These are phyloP conservation scores for Xylariaceae sp. DNA, from an alignment of 2,329 filamentous ascomycete genomes.

Conservation along the genomic window DNA sequence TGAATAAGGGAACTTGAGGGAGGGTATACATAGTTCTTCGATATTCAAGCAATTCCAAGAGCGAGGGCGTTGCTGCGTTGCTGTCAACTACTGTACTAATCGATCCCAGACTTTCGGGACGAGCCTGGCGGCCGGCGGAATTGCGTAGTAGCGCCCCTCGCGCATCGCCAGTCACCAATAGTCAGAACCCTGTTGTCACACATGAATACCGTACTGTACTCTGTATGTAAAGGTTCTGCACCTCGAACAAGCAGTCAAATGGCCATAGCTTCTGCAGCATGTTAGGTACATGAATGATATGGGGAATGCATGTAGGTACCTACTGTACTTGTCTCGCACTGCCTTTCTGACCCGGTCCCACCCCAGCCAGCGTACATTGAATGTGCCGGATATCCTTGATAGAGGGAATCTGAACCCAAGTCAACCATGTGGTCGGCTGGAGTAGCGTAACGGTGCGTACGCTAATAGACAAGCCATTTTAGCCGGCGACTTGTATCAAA, in stretches of 20 bases:
- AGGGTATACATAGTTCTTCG: neutral
- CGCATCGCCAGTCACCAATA: conserved; percentile 17
- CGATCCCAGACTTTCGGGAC: conserved; percentile 20
- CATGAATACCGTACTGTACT: neutral
- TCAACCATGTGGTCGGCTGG: too few relatives aligned
- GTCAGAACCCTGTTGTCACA: conserved; percentile 11
- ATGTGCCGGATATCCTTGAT: too few relatives aligned
- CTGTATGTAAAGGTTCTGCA: too few relatives aligned
- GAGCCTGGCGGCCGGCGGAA: neutral
- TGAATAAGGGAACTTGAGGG: too few relatives aligned
- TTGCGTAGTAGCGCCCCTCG: conserved; percentile 15
- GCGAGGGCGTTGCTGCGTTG: neutral
- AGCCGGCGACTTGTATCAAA: too few relatives aligned
- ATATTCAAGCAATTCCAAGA: neutral
- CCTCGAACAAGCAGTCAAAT: conserved; percentile 10
- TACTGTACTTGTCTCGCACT: too few relatives aligned
- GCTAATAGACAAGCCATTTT: too few relatives aligned
- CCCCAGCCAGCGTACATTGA: too few relatives aligned
- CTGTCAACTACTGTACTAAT: conserved; percentile 5
- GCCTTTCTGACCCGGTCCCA: too few relatives aligned
- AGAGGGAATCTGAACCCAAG: too few relatives aligned
- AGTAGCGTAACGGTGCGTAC: too few relatives aligned
- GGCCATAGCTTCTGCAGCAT: neutral
- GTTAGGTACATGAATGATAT: too few relatives aligned
- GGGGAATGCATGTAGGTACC: conserved; percentile 3